Percentiles rank a stretch among this genome's conserved stretches.
Conservation (phyloP, 768 basidiomycete species). For the Chlorophyllum brunneum region DNA sequence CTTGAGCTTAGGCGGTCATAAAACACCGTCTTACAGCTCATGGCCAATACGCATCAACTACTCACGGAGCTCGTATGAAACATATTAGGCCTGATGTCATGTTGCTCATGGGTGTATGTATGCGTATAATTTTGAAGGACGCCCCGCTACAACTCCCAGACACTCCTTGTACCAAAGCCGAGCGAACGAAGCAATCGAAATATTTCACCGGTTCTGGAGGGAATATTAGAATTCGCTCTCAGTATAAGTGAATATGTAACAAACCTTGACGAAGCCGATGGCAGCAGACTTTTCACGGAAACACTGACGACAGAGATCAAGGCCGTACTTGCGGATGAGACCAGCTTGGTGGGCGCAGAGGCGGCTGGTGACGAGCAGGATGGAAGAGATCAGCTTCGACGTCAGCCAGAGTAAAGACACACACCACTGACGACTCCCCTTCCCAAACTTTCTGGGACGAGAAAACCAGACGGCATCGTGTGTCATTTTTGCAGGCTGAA, state of each 20-base stretch:
- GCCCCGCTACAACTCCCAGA: neutral
- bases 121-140: neutral
- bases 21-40: too few species aligned
- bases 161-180: neutral
- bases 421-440: constrained; percentile 93
- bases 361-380: constrained; percentile 59
- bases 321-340: constrained; percentile 96
- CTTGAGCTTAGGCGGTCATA: too few species aligned
- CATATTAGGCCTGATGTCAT: neutral
- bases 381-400: constrained; percentile 3
- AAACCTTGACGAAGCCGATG: constrained; percentile 93
- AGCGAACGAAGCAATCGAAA: neutral
- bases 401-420: constrained; percentile 21
- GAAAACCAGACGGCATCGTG: constrained; percentile 99
- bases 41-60: too few species aligned
- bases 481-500: constrained; percentile 64
- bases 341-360: constrained; percentile 96
- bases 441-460: constrained; percentile 91
- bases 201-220: constrained; percentile 25
- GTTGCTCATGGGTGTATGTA: neutral
- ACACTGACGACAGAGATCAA: constrained; percentile 97
- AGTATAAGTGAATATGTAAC: neutral
- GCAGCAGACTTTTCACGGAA: constrained; percentile 94
- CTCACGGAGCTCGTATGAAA: neutral
- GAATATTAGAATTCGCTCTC: neutral